These are phyloP conservation scores for Davidsoniella virescens DNA, from an alignment of 2,329 filamentous ascomycete genomes.

Conservation along the genomic window DNA sequence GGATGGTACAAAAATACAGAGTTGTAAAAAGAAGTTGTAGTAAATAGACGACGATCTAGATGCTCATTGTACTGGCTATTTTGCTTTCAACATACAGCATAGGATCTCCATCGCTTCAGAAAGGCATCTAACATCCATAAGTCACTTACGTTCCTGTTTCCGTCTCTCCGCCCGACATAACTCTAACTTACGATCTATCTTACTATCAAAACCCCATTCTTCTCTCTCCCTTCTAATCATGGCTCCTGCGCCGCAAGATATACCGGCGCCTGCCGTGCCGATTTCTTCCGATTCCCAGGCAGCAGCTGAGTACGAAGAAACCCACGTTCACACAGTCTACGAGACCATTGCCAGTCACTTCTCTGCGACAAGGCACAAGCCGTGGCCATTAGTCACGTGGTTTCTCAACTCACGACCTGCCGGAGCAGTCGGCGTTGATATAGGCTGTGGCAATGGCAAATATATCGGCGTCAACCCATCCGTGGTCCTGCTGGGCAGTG, in stretches of 20 bases:
- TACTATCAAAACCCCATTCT: background rate
- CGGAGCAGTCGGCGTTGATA: slow-evolving; percentile 70
- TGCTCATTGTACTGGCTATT: too few species aligned
- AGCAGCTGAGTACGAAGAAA: slow-evolving; percentile 52
- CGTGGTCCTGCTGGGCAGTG: slow-evolving; percentile 69
- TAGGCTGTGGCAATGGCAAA: slow-evolving; percentile 96
- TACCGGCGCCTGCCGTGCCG: background rate
- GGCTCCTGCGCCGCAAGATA: too few species aligned
- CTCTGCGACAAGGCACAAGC: slow-evolving; percentile 62
- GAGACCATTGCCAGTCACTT: slow-evolving; percentile 75
- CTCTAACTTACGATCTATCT: background rate
- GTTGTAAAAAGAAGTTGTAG: too few species aligned
- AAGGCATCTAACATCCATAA: too few species aligned
- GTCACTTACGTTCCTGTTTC: too few species aligned
- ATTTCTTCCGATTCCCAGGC: background rate
- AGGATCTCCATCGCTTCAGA: too few species aligned
- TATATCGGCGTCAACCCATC: slow-evolving; percentile 66
- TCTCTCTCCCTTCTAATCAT: background rate
- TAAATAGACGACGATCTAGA: too few species aligned
- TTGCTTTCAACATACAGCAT: too few species aligned
- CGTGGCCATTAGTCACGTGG: slow-evolving; percentile 78
- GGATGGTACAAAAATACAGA: too few species aligned
- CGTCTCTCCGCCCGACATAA: background rate
- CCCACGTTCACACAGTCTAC: slow-evolving; percentile 86
- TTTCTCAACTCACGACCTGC: slow-evolving; percentile 52